Conservation (phyloP, 2,329 filamentous ascomycete species). For the Aspergillus sp. region DNA sequence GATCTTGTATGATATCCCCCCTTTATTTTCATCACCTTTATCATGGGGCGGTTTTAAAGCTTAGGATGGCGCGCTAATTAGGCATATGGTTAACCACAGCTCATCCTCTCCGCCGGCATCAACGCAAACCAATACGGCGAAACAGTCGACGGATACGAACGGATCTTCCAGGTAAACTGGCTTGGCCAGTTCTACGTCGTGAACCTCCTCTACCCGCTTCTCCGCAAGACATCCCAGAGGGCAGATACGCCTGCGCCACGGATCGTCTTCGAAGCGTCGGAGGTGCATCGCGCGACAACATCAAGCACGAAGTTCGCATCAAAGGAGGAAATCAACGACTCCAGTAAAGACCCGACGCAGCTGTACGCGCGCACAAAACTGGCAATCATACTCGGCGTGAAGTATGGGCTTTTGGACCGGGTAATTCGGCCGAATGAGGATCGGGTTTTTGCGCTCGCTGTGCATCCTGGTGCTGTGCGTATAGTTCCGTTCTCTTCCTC, state of each 20-base stretch:
- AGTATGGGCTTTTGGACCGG: constrained; percentile 42
- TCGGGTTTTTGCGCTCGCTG: constrained; percentile 42
- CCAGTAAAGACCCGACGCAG: constrained; percentile 31
- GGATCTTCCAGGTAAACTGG: constrained; percentile 47
- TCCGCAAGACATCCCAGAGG: constrained; percentile 43
- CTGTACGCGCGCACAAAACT: constrained; percentile 46
- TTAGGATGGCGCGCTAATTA: neutral
- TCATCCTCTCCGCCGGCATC: constrained; percentile 48
- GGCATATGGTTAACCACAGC: constrained; percentile 12
- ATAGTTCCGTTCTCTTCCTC: neutral
- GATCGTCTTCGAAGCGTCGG: constrained; percentile 45
- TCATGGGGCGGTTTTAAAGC: neutral
- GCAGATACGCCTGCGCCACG: constrained; percentile 36
- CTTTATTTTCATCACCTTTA: neutral
- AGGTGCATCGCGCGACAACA: constrained; percentile 43
- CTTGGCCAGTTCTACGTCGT: constrained; percentile 46
- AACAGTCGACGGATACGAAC: constrained; percentile 39
- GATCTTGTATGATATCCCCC: constrained; percentile 36
- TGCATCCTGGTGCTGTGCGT: constrained; percentile 39
- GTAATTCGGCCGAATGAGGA: constrained; percentile 47
- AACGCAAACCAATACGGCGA: constrained; percentile 43
- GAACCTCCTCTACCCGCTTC: constrained; percentile 45
- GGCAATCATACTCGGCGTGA: constrained; percentile 45
- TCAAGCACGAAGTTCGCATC: constrained; percentile 39
- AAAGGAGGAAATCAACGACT: constrained; percentile 47